These are phyloP conservation scores for Cladophialophora chaetospira DNA, from an alignment of 2,329 filamentous ascomycete species.

Conservation along the genomic window DNA sequence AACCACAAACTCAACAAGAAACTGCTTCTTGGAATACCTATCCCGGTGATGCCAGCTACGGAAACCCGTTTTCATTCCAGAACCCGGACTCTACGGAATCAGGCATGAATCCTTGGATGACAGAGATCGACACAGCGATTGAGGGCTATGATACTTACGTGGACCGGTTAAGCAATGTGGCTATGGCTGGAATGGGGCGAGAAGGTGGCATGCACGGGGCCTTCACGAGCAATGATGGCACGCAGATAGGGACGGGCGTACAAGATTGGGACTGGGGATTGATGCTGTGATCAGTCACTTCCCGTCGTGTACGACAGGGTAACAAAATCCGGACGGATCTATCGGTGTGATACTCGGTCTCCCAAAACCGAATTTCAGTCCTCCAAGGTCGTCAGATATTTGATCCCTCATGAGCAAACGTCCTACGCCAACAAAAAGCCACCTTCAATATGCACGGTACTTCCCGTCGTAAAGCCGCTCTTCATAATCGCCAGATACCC, in stretches of 20 bases:
- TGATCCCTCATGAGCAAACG: background rate
- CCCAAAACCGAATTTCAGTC: no score
- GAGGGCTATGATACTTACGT: constrained; percentile 28
- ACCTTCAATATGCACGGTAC: constrained; percentile 40
- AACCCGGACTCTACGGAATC: constrained; percentile 11
- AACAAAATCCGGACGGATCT: no score
- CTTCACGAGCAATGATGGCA: constrained; percentile 14
- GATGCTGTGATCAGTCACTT: constrained; percentile 8
- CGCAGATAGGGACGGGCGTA: constrained; percentile 22
- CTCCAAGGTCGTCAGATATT: no score
- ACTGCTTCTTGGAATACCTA: background rate
- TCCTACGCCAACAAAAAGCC: constrained; percentile 37
- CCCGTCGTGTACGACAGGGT: background rate
- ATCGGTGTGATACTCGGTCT: no score
- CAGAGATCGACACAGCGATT: constrained; percentile 27
- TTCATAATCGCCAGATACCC: constrained; percentile 49
- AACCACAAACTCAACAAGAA: constrained; percentile 7
- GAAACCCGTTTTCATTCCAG: constrained; percentile 13
- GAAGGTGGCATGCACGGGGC: background rate
- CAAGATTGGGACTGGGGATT: constrained; percentile 26
- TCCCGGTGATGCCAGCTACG: background rate
- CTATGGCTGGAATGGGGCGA: constrained; percentile 21
- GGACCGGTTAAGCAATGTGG: constrained; percentile 24
- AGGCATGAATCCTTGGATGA: constrained; percentile 25
- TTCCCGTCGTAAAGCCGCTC: constrained; percentile 45